phyloP scores from a whole-genome alignment of 805 yeast genomes.

The Isabelozyma gotoi region DNA sequence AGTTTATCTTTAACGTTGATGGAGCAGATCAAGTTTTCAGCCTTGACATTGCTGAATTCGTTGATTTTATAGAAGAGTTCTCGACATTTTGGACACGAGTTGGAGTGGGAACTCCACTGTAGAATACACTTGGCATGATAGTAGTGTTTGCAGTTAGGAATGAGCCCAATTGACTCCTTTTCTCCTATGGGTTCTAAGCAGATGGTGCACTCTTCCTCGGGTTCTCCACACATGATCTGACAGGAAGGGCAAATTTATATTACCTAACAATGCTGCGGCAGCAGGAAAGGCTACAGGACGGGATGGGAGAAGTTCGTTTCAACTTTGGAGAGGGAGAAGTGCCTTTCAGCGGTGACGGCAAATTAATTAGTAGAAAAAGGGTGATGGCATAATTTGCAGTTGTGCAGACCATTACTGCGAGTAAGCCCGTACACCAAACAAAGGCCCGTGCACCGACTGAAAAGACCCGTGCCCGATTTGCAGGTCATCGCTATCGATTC shows the following conservation, averaged over 20 bases:
- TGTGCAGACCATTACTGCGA: no score
- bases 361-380: not conserved
- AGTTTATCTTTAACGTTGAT: conserved; percentile 28
- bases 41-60: conserved; percentile 17
- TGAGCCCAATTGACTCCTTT: conserved; percentile 19
- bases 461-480: no score
- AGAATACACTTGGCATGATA: conserved; percentile 59
- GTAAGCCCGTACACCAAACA: no score
- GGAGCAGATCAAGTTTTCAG: conserved; percentile 5
- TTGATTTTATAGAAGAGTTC: conserved; percentile 40
- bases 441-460: no score
- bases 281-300: no score
- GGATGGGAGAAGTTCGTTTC: no score
- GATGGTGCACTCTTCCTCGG: conserved; percentile 55
- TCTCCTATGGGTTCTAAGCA: conserved; percentile 44
- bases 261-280: no score
- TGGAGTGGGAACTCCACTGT: conserved; percentile 57
- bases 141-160: conserved; percentile 46
- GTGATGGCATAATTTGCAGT: conserved; percentile 4
- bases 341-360: not conserved
- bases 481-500: no score
- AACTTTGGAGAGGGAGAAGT: no score
- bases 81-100: conserved; percentile 64
- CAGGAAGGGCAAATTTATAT: no score
- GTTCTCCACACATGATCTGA: conserved; percentile 4